phyloP scores from a whole-genome alignment of 768 basidiomycete genomes.

The Cystobasidium ongulense region DNA sequence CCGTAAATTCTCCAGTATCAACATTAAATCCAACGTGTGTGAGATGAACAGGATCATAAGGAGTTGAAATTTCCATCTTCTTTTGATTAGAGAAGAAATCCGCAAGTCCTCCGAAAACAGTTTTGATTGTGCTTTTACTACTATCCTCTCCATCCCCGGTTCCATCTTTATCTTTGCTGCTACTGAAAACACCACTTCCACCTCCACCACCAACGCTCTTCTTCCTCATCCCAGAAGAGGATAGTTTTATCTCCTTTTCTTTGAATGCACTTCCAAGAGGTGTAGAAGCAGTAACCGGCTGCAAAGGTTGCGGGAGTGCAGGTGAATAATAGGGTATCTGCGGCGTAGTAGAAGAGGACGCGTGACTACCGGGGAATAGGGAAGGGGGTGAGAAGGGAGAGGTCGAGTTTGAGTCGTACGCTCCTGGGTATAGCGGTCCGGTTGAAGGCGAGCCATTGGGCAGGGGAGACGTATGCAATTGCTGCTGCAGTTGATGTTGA shows the following conservation, averaged over 20 bases:
- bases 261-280: conserved; percentile 1
- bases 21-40: conserved; percentile 99
- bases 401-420: neutral
- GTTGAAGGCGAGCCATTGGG: neutral
- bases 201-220: neutral
- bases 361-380: neutral
- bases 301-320: neutral
- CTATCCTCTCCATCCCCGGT: neutral
- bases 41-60: conserved; percentile 97
- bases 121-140: neutral
- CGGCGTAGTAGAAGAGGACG: neutral
- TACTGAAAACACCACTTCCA: neutral
- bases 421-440: neutral
- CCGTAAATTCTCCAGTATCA: conserved; percentile 95
- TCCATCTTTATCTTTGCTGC: neutral
- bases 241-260: conserved; percentile 7
- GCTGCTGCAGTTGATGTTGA: neutral
- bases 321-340: neutral
- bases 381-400: neutral
- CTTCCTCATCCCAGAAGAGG: conserved; percentile 1
- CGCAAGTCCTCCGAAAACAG: conserved; percentile 24
- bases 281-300: neutral
- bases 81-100: conserved; percentile 42
- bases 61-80: conserved; percentile 76
- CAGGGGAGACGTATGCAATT: neutral